Conservation (phyloP, 75 land plant genomes). For the Selaginella moellendorffii region DNA sequence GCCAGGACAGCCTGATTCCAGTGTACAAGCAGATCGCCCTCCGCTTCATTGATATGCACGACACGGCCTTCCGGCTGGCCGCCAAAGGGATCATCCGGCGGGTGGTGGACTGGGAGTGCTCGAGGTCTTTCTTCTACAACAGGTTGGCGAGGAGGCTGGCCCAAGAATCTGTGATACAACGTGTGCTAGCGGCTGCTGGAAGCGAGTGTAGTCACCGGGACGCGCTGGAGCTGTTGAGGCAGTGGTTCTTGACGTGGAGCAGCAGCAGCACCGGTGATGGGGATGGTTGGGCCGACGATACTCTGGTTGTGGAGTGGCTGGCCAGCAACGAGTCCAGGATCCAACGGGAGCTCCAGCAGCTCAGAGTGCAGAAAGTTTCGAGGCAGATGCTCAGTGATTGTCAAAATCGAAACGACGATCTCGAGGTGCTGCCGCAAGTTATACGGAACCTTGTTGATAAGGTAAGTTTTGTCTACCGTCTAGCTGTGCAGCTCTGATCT, state of each 20-base stretch:
- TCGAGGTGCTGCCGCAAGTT: too few relatives aligned
- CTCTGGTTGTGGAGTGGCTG: constrained; percentile 61
- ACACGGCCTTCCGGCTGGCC: constrained; percentile 84
- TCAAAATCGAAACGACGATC: too few relatives aligned
- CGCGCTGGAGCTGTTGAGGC: constrained; percentile 44
- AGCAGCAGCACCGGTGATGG: too few relatives aligned
- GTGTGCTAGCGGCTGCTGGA: constrained; percentile 60
- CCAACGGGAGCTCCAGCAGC: constrained; percentile 38
- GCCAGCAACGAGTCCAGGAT: constrained; percentile 32
- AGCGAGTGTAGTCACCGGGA: constrained; percentile 35
- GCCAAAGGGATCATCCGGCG: constrained; percentile 65
- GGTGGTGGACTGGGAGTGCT: constrained; percentile 15
- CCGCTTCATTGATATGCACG: constrained; percentile 80
- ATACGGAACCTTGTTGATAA: too few relatives aligned
- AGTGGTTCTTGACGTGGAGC: constrained; percentile 45
- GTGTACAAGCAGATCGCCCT: constrained; percentile 89
- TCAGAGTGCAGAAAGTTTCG: constrained; percentile 41
- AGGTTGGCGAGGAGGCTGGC: constrained; percentile 71
- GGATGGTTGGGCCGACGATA: constrained; percentile 56
- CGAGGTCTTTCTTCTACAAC: constrained; percentile 54
- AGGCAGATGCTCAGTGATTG: constrained; percentile 39
- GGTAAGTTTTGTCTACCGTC: too few relatives aligned
- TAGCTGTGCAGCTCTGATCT: too few relatives aligned
- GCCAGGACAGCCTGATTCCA: constrained; percentile 69
- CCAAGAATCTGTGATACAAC: constrained; percentile 42